Percentiles rank a stretch among this genome's conserved stretches.
phyloP scores from a whole-genome alignment of 306 rosid species.

The Cicer cuneatum region DNA sequence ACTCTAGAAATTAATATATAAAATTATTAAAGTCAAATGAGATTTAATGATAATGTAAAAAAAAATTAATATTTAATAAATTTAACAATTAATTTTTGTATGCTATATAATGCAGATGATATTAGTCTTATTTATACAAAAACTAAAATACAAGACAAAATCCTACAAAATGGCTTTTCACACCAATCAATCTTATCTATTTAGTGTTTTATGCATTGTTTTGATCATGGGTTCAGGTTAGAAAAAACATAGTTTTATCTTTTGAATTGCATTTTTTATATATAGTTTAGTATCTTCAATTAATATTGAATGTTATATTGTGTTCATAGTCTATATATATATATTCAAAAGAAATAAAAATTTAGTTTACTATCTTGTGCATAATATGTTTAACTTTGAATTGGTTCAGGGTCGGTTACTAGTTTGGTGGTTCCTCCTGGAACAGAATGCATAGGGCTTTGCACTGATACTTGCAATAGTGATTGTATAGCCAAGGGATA shows the following conservation, averaged over 20 bases:
- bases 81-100: too few relatives aligned
- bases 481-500: background rate
- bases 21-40: too few relatives aligned
- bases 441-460: background rate
- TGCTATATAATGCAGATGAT: background rate
- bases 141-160: background rate
- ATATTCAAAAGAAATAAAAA: background rate
- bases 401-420: background rate
- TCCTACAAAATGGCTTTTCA: background rate
- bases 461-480: background rate
- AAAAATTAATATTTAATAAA: too few relatives aligned
- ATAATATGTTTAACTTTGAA: background rate
- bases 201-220: background rate
- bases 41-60: too few relatives aligned
- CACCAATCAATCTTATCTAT: background rate
- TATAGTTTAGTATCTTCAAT: background rate
- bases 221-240: background rate
- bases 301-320: background rate
- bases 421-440: background rate
- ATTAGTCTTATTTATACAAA: background rate
- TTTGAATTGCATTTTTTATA: background rate
- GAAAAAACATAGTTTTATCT: background rate
- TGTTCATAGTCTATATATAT: background rate
- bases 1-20: too few relatives aligned
- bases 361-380: background rate